A percentile compares a stretch with the other conserved stretches of the same genome.
Conservation (phyloP, 164 flowering plant genomes). For the Vitis rotundifolia region DNA sequence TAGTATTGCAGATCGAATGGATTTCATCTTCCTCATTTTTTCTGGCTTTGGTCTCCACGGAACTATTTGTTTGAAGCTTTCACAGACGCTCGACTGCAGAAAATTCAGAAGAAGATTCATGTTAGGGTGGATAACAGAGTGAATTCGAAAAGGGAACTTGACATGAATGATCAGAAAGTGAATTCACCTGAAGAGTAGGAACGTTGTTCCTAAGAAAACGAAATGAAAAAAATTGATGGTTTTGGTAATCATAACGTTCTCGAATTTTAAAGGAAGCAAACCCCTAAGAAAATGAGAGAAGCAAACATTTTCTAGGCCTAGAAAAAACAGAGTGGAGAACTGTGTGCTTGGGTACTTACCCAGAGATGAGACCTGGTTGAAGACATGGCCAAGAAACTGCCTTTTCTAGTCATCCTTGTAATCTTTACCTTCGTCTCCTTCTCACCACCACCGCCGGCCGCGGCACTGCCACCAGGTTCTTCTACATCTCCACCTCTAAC, state of each 20-base stretch:
- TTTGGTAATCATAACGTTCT: too few relatives aligned
- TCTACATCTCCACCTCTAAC: conserved; percentile 6
- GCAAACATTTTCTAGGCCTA: too few relatives aligned
- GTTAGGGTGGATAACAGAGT: not conserved
- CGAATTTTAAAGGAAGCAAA: too few relatives aligned
- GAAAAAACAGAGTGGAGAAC: not conserved
- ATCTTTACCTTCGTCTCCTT: conserved; percentile 31
- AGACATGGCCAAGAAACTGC: conserved; percentile 30
- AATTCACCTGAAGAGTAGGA: not conserved
- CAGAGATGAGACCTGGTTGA: conserved; percentile 30
- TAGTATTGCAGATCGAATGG: not conserved
- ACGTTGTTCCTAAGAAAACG: too few relatives aligned
- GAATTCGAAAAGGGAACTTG: not conserved
- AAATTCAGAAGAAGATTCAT: not conserved
- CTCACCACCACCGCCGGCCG: conserved; percentile 5
- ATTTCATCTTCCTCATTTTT: conserved; percentile 15
- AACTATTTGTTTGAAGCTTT: conserved; percentile 52
- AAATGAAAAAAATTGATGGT: too few relatives aligned
- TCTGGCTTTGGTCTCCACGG: conserved; percentile 40
- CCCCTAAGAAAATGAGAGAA: too few relatives aligned
- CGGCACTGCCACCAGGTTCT: not conserved
- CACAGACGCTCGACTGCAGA: conserved; percentile 52
- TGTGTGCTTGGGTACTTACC: conserved; percentile 28
- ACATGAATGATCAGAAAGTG: not conserved
- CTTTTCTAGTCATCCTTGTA: conserved; percentile 32